These are phyloP conservation scores for Fusarium marasasianum DNA, from an alignment of 2,329 filamentous ascomycete genomes.

Conservation along the genomic window DNA sequence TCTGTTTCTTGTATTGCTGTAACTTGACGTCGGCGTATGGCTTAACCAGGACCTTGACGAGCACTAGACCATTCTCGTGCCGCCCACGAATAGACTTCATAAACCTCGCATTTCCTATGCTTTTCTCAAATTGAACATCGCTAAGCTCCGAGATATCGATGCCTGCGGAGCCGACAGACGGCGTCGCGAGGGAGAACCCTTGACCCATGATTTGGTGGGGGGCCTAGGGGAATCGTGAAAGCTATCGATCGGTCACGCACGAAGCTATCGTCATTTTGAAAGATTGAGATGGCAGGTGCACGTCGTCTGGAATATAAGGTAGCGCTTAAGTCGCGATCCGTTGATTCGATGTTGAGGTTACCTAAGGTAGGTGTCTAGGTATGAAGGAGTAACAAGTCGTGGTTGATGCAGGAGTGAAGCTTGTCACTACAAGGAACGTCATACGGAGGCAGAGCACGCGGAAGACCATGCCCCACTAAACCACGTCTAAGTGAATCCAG, in stretches of 20 bases:
- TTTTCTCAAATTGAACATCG: slow-evolving; percentile 91
- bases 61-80: slow-evolving; percentile 88
- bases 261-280: slow-evolving; percentile 41
- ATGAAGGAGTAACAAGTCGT: neutral
- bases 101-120: slow-evolving; percentile 89
- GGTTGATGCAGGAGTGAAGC: slow-evolving; percentile 14
- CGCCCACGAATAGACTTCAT: slow-evolving; percentile 96
- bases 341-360: neutral
- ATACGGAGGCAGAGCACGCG: slow-evolving; percentile 15
- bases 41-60: slow-evolving; percentile 96
- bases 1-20: slow-evolving; percentile 78
- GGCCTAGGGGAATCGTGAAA: slow-evolving; percentile 30
- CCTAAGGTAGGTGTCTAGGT: neutral
- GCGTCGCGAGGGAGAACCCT: slow-evolving; percentile 92
- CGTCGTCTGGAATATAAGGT: neutral
- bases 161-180: slow-evolving; percentile 89
- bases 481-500: neutral
- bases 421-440: slow-evolving; percentile 21
- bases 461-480: slow-evolving; percentile 13
- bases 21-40: slow-evolving; percentile 85
- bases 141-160: slow-evolving; percentile 94
- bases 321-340: neutral
- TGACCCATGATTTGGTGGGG: slow-evolving; percentile 77
- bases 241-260: slow-evolving; percentile 38
- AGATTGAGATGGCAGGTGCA: neutral